Conservation (phyloP, 1,284 basidiomycete species). For the Cutaneotrichosporon daszewskae region DNA sequence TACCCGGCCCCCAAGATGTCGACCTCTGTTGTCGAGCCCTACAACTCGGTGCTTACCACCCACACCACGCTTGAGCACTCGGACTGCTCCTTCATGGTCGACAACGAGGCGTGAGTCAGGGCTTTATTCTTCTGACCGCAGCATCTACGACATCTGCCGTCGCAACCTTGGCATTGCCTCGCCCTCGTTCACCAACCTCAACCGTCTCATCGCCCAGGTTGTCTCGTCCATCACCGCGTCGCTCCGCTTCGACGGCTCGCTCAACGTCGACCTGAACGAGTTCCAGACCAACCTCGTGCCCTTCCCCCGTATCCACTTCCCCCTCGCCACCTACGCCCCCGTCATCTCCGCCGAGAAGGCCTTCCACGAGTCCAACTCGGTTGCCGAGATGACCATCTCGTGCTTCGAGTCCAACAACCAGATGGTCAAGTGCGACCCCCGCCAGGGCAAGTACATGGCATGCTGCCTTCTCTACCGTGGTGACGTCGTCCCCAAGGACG, state of each 20-base stretch:
- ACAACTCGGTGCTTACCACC: conserved; percentile 98
- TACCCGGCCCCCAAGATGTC: conserved; percentile 93
- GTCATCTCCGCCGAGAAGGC: conserved; percentile 73
- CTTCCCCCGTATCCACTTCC: conserved; percentile 98
- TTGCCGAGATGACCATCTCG: conserved; percentile 96
- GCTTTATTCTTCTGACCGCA: conserved; percentile 15
- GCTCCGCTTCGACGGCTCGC: conserved; percentile 92
- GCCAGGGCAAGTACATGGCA: conserved; percentile 96
- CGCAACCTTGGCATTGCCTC: conserved; percentile 79
- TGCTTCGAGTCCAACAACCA: conserved; percentile 98
- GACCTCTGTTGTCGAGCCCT: conserved; percentile 96
- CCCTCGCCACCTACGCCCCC: conserved; percentile 91
- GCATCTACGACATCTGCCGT: conserved; percentile 98
- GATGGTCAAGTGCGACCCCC: conserved; percentile 97
- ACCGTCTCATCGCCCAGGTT: conserved; percentile 94
- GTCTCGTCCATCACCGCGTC: conserved; percentile 98
- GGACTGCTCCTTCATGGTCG: conserved; percentile 99
- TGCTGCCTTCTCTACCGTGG: conserved; percentile 87
- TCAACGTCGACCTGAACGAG: conserved; percentile 97
- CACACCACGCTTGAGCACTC: conserved; percentile 99
- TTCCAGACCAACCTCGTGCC: conserved; percentile 99
- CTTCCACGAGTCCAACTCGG: conserved; percentile 94
- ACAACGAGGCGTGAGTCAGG: conserved; percentile 71
- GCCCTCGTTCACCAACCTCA: conserved; percentile 91
- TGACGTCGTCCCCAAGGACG: conserved; percentile 96